A percentile compares a stretch with the other conserved stretches of the same genome.
These are phyloP conservation scores for Blepharisma japonicum DNA, from an alignment of 73 alveolate species.

Conservation along the genomic window DNA sequence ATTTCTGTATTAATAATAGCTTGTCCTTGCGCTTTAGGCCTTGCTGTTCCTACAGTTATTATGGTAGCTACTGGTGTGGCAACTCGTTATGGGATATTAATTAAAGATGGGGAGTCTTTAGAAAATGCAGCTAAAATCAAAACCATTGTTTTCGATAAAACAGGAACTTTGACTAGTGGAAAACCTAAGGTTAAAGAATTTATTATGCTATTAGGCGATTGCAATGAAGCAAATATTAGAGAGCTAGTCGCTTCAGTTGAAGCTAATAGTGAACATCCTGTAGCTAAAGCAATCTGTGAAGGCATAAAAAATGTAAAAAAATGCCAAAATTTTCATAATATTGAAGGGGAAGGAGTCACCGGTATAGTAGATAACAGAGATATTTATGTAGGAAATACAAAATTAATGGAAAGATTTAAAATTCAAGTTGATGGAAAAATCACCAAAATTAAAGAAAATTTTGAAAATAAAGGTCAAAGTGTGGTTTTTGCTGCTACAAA, in stretches of 20 bases:
- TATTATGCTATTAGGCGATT: slow-evolving; percentile 39
- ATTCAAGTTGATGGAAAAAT: slow-evolving; percentile 20
- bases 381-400: slow-evolving; percentile 50
- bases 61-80: slow-evolving; percentile 95
- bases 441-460: slow-evolving; percentile 31
- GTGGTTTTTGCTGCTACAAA: slow-evolving; percentile 53
- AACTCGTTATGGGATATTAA: slow-evolving; percentile 73
- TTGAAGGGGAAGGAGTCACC: slow-evolving; percentile 68
- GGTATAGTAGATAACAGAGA: slow-evolving; percentile 22
- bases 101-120: slow-evolving; percentile 85
- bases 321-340: slow-evolving; percentile 42
- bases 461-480: slow-evolving; percentile 64
- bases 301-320: slow-evolving; percentile 22
- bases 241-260: slow-evolving; percentile 40
- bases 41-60: slow-evolving; percentile 98
- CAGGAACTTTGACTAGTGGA: slow-evolving; percentile 92
- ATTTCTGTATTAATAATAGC: slow-evolving; percentile 73
- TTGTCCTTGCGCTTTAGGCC: slow-evolving; percentile 98
- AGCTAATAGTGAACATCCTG: slow-evolving; percentile 60
- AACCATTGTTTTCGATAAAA: slow-evolving; percentile 88
- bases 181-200: slow-evolving; percentile 48
- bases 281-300: slow-evolving; percentile 62
- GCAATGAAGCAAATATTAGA: slow-evolving; percentile 32
- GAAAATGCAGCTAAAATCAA: slow-evolving; percentile 66
- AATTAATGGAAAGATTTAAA: slow-evolving; percentile 30